Conservation (phyloP, 2,329 filamentous ascomycete genomes). For the Cercospora zeina region DNA sequence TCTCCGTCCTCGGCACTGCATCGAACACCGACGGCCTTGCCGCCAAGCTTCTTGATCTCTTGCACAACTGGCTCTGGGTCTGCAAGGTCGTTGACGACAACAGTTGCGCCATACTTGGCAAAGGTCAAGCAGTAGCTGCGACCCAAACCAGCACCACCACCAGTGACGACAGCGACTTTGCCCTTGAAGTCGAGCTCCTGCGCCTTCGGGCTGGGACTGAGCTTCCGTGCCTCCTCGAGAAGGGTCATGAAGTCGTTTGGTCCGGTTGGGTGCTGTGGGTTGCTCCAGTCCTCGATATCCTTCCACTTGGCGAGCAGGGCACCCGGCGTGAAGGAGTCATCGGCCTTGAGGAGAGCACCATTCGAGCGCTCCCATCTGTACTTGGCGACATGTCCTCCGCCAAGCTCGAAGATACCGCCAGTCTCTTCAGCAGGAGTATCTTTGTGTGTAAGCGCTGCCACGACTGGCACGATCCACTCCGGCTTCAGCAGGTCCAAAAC, state of each 20-base stretch:
- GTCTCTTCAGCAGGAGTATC: conserved; percentile 79
- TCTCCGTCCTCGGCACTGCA: conserved; percentile 92
- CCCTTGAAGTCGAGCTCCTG: conserved; percentile 78
- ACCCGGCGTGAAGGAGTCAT: conserved; percentile 82
- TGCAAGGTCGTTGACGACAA: conserved; percentile 94
- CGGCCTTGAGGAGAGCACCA: conserved; percentile 85
- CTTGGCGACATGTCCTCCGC: conserved; percentile 89
- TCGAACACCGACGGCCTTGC: conserved; percentile 89
- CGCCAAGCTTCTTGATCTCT: conserved; percentile 87
- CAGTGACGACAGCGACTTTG: conserved; percentile 83
- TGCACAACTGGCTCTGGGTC: conserved; percentile 87
- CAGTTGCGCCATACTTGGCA: conserved; percentile 75
- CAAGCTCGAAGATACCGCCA: conserved; percentile 89
- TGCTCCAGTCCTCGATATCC: conserved; percentile 80
- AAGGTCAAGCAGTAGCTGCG: conserved; percentile 87
- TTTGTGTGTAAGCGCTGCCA: conserved; percentile 78
- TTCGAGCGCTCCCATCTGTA: conserved; percentile 90
- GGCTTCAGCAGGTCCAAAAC: conserved; percentile 82
- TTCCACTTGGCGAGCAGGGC: conserved; percentile 89
- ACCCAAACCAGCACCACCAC: conserved; percentile 86
- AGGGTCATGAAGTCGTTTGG: conserved; percentile 85
- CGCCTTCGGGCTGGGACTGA: conserved; percentile 69
- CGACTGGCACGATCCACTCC: conserved; percentile 91
- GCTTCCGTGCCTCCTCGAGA: conserved; percentile 78
- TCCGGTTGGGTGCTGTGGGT: conserved; percentile 78